Base-by-base conservation (phyloP, 1,284 basidiomycete genomes). In the Puccinia triticina region DNA sequence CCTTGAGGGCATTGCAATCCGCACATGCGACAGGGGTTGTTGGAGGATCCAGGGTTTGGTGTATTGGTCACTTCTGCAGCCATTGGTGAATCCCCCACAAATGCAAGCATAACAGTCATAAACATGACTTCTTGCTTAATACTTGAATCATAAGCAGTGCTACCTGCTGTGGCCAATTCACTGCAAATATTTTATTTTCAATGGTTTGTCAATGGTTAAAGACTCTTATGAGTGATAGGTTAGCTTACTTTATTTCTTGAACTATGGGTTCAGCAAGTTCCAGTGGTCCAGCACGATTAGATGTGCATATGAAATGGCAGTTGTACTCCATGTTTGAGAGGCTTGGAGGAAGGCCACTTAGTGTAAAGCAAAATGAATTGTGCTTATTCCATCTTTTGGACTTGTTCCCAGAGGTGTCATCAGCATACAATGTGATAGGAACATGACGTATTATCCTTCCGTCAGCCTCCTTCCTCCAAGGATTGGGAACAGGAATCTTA, bases 401-500 rank as follows among this genome's bases (percentile, higher is more conserved):
- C n/a, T n/a, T n/a, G n/a, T n/a, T n/a, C n/a, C n/a, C n/a, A n/a
- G n/a, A n/a, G n/a, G n/a, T n/a, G n/a, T n/a, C n/a, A n/a, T n/a
- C n/a, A n/a, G n/a, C n/a, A n/a, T n/a, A n/a, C n/a, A n/a, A n/a
- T n/a, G n/a, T n/a, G n/a, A n/a, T n/a, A 55, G n/a, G 73, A 2
- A 75, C 23, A 46, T 83, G 43, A 8, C 74, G 40, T 26, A 84
- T 82, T 1, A 67, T 50, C 10, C 48, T 53, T 1, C 83, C 83
- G 11, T 55, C 18, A 26, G 81, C 83, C 21, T 46, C 69, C 37
- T 0, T 21, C 8, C 83, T 34, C 83, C 83, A 84, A 1, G 40
- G 55, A 55, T 84, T 84, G 4, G 57, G 78, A 55, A 55, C 53
- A 10, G n/a, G n/a, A n/a, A n/a, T n/a, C n/a, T n/a, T n/a, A n/a